A percentile compares a stretch with the other conserved stretches of the same genome.
phyloP scores from a whole-genome alignment of 192 early-diverging fungal species.

The Oehlia diaphana region DNA sequence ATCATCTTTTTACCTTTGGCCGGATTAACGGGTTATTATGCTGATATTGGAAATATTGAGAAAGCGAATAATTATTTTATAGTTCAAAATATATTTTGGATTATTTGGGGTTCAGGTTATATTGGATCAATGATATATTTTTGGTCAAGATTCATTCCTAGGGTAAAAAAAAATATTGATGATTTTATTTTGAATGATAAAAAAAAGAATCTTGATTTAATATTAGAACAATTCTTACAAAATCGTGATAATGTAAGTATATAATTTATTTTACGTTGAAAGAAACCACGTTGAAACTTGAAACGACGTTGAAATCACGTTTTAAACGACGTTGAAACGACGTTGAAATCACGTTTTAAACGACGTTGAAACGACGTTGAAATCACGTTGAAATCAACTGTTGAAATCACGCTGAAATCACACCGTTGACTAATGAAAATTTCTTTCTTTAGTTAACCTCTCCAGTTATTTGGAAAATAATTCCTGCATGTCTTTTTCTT shows the following conservation, averaged over 20 bases:
- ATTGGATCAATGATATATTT: neutral
- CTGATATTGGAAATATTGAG: conserved; percentile 1
- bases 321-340: no score
- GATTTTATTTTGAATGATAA: neutral
- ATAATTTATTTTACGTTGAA: no score
- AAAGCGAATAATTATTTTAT: neutral
- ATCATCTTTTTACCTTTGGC: neutral
- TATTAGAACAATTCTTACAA: neutral
- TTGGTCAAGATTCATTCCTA: neutral
- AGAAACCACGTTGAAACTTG: no score
- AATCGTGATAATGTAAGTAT: neutral
- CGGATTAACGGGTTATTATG: neutral
- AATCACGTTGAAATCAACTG: no score
- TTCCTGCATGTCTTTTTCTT: neutral
- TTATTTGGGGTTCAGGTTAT: neutral
- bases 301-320: no score
- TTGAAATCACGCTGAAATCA: no score
- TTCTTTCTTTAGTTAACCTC: neutral
- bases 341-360: no score
- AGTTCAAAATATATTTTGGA: neutral
- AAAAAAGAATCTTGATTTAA: neutral
- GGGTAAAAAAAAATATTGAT: neutral
- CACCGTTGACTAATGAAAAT: no score
- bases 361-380: no score
- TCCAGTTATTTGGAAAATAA: neutral